A percentile compares a stretch with the other conserved stretches of the same genome.
These are phyloP conservation scores for Powellomyces hirtus DNA, from an alignment of 192 early-diverging fungal species.

Conservation along the genomic window DNA sequence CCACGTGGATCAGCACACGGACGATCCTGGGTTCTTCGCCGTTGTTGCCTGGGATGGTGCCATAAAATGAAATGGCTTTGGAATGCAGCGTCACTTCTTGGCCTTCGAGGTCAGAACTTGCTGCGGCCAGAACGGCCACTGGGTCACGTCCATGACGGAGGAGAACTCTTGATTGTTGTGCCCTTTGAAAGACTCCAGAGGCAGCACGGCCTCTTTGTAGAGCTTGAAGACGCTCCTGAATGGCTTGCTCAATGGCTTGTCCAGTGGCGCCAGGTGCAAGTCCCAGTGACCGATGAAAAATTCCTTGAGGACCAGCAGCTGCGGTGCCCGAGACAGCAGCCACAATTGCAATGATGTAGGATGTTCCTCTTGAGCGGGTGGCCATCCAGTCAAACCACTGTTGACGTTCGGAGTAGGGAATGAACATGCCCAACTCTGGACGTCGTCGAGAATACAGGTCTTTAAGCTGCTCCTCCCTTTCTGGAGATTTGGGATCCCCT, in stretches of 20 bases:
- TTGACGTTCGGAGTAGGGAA: background rate
- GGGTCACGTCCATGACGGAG: background rate
- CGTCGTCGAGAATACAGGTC: background rate
- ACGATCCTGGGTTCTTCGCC: too few species aligned
- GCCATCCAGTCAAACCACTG: background rate
- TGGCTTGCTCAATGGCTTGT: background rate
- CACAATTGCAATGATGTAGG: background rate
- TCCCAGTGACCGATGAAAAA: background rate
- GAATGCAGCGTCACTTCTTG: background rate
- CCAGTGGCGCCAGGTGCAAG: background rate
- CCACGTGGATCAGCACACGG: background rate
- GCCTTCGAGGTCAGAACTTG: background rate
- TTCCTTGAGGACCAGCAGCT: background rate
- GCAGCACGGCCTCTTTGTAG: background rate
- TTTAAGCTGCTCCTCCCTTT: background rate
- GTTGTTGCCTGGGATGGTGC: background rate
- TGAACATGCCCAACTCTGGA: background rate
- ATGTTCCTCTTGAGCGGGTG: background rate
- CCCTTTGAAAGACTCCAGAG: background rate
- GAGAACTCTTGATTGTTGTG: background rate
- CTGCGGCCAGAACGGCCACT: background rate
- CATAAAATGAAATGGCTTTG: background rate
- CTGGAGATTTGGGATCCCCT: too few species aligned
- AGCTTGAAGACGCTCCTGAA: background rate
- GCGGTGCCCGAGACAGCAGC: background rate